Evolutionary conservation across 2,329 filamentous ascomycete species (phyloP).

Genomic region (Colletotrichum sp.): DNA sequence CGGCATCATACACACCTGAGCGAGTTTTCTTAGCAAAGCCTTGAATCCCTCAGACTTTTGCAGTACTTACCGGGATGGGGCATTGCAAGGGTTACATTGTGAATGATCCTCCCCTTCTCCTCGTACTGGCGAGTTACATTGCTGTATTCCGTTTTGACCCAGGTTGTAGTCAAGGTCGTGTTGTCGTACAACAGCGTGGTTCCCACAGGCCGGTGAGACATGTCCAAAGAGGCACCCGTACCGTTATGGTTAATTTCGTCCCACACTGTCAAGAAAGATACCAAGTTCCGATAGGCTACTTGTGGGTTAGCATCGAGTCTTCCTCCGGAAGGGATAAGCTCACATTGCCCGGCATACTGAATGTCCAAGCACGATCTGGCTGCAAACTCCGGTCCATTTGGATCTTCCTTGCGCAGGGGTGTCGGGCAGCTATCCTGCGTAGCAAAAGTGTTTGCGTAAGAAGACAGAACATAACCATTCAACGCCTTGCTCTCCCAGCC

Average conservation of each 20-base stretch:
- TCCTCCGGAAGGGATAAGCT: constrained; percentile 9
- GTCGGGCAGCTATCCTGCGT: constrained; percentile 63
- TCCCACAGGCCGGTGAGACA: constrained; percentile 60
- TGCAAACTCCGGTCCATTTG: constrained; percentile 25
- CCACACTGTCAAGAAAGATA: constrained; percentile 66
- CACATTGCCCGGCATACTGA: constrained; percentile 69
- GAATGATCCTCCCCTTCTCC: constrained; percentile 63
- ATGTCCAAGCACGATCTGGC: constrained; percentile 70
- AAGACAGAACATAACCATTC: constrained; percentile 60
- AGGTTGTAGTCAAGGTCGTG: constrained; percentile 71
- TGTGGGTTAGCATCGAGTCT: not conserved
- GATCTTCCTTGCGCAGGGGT: constrained; percentile 57
- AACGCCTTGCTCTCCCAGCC: constrained; percentile 54
- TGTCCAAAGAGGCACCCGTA: constrained; percentile 42
- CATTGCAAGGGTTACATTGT: constrained; percentile 80
- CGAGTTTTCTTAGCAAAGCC: not conserved
- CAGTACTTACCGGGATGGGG: constrained; percentile 62
- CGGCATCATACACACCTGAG: constrained; percentile 65
- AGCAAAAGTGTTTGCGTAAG: constrained; percentile 68
- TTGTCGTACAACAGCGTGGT: constrained; percentile 73
- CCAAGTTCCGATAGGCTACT: constrained; percentile 69
- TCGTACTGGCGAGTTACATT: constrained; percentile 58
- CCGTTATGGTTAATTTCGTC: constrained; percentile 46
- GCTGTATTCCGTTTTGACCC: constrained; percentile 64
- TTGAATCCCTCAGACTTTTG: not conserved